Evolutionary conservation across 441 rosid species (phyloP).

Genomic region (Codiaeum variegatum): DNA sequence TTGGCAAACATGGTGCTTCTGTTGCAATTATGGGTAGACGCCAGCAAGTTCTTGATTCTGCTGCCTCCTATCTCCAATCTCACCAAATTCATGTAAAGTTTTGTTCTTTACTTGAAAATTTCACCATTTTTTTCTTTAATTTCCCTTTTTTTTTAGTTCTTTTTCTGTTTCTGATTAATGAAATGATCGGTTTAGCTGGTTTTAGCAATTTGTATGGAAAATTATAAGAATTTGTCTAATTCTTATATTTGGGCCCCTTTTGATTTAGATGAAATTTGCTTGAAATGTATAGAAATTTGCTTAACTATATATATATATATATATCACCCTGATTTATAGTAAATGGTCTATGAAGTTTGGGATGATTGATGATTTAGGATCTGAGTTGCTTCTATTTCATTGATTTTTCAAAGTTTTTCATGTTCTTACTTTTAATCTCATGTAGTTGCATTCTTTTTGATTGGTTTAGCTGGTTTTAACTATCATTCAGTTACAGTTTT

Average conservation of each 20-base stretch:
- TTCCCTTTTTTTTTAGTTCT: background rate
- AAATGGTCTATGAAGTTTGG: no score
- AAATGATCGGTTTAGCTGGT: no score
- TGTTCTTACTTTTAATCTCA: background rate
- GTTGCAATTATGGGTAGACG: slow-evolving; percentile 91
- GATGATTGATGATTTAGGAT: no score
- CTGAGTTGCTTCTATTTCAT: background rate
- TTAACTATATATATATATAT: no score
- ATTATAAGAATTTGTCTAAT: no score
- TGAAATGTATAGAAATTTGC: no score
- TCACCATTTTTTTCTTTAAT: background rate
- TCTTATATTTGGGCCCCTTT: no score
- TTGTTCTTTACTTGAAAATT: background rate
- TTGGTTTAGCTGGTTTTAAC: no score
- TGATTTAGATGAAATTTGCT: no score
- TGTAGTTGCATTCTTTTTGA: background rate
- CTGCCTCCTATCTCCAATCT: slow-evolving; percentile 57
- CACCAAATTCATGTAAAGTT: slow-evolving; percentile 51
- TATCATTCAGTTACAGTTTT: background rate
- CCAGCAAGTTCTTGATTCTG: slow-evolving; percentile 55
- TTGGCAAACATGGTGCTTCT: slow-evolving; percentile 79
- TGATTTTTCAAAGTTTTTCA: background rate
- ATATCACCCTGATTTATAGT: no score
- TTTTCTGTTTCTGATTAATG: background rate
- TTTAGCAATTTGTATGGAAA: no score